A percentile compares a stretch with the other conserved stretches of the same genome.
phyloP scores from a whole-genome alignment of 192 early-diverging fungal genomes.

The Umbelopsis sp. region DNA sequence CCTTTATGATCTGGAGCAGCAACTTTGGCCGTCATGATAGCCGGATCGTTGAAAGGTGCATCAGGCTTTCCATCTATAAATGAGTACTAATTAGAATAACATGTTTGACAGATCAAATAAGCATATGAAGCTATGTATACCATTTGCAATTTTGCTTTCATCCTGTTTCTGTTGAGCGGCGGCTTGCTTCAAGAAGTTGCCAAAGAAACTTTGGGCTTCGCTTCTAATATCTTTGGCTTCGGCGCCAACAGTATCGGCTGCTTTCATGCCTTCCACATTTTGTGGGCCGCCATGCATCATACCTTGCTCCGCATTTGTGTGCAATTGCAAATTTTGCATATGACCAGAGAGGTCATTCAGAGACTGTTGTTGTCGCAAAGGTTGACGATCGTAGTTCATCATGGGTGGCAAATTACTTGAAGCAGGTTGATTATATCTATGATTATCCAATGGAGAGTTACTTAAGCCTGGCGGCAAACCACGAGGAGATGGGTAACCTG shows the following conservation, averaged over 20 bases:
- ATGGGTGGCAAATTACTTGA: no score
- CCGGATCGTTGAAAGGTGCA: conserved; percentile 61
- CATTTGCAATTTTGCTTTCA: conserved; percentile 17
- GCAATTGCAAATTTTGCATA: no score
- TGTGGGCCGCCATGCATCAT: neutral
- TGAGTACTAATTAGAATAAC: neutral
- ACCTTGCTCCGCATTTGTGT: neutral
- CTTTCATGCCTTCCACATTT: neutral
- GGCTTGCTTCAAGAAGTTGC: conserved; percentile 60
- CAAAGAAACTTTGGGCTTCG: conserved; percentile 61
- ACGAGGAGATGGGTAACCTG: neutral
- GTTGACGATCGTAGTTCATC: no score
- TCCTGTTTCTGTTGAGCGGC: conserved; percentile 34
- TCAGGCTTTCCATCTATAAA: neutral
- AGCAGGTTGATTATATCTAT: no score
- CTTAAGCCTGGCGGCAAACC: neutral
- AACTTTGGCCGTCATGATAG: conserved; percentile 60
- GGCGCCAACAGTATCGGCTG: conserved; percentile 2
- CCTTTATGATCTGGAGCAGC: conserved; percentile 20
- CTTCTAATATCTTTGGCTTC: conserved; percentile 27
- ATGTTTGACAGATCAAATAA: neutral
- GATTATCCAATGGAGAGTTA: no score
- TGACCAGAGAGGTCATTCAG: no score
- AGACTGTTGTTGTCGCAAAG: no score
- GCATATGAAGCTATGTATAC: conserved; percentile 1